Conservation (phyloP, 305 asterid genomes). For the Fraxinus paxiana region DNA sequence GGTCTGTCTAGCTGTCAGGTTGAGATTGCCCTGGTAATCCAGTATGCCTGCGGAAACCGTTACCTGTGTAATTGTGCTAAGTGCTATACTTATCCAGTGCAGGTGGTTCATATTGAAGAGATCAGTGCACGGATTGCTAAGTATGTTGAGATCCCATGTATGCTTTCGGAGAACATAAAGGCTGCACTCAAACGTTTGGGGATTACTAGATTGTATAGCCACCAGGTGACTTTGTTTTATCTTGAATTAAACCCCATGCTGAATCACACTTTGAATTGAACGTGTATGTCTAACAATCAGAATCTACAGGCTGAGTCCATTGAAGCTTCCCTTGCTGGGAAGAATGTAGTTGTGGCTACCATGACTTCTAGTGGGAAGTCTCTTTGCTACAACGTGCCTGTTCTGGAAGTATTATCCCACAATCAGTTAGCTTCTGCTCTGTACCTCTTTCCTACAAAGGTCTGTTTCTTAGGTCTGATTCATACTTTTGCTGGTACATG, state of each 20-base stretch:
- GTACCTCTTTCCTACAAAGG: slow-evolving; percentile 96
- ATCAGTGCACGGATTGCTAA: slow-evolving; percentile 58
- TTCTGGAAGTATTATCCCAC: slow-evolving; percentile 65
- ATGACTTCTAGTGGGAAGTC: slow-evolving; percentile 99
- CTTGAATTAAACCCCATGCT: slow-evolving; percentile 10
- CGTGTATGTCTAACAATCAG: slow-evolving; percentile 20
- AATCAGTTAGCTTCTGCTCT: slow-evolving; percentile 73
- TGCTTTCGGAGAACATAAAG: slow-evolving; percentile 56
- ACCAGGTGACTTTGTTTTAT: slow-evolving; percentile 55
- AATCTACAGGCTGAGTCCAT: slow-evolving; percentile 67
- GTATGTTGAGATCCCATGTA: slow-evolving; percentile 67
- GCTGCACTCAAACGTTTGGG: slow-evolving; percentile 65
- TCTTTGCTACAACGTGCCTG: slow-evolving; percentile 93
- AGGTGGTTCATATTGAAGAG: slow-evolving; percentile 86
- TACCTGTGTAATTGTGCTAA: slow-evolving; percentile 14
- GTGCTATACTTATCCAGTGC: slow-evolving; percentile 31
- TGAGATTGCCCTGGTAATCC: slow-evolving; percentile 15
- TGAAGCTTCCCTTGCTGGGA: slow-evolving; percentile 80
- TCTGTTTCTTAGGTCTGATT: slow-evolving; percentile 23
- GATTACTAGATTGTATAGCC: slow-evolving; percentile 72
- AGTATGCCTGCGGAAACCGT: slow-evolving; percentile 16
- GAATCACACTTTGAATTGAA: slow-evolving; percentile 15
- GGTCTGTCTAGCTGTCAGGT: slow-evolving; percentile 15
- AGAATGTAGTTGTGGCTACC: slow-evolving; percentile 87
- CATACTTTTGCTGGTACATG: slow-evolving; percentile 8